Conservation (phyloP, 2,329 filamentous ascomycete genomes). For the Sclerotinia minor region DNA sequence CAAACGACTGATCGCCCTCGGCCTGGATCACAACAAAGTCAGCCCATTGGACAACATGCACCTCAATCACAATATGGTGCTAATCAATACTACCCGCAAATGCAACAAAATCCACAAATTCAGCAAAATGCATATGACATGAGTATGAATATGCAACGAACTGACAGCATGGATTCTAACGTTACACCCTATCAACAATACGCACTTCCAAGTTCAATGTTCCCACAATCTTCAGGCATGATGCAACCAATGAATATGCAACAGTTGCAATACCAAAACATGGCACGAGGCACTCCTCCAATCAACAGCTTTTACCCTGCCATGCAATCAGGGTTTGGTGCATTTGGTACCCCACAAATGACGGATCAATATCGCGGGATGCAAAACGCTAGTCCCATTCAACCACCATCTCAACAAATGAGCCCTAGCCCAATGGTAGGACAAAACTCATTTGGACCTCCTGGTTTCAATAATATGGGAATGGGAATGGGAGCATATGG, state of each 20-base stretch:
- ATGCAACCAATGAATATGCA: slow-evolving; percentile 53
- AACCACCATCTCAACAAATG: slow-evolving; percentile 44
- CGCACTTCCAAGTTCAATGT: slow-evolving; percentile 54
- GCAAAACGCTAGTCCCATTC: slow-evolving; percentile 54
- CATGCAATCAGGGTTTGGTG: slow-evolving; percentile 57
- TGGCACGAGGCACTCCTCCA: slow-evolving; percentile 53
- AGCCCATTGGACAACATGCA: slow-evolving; percentile 48
- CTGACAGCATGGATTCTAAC: slow-evolving; percentile 53
- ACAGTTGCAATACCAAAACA: slow-evolving; percentile 56
- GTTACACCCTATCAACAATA: slow-evolving; percentile 54
- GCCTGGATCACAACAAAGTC: slow-evolving; percentile 54
- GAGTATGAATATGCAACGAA: slow-evolving; percentile 53
- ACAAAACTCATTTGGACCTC: slow-evolving; percentile 50
- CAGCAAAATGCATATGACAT: slow-evolving; percentile 51
- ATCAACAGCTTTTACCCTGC: slow-evolving; percentile 58
- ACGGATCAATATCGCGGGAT: slow-evolving; percentile 58
- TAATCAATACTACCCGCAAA: slow-evolving; percentile 57
- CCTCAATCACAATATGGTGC: slow-evolving; percentile 45
- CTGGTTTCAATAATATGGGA: slow-evolving; percentile 50
- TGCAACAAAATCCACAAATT: slow-evolving; percentile 48
- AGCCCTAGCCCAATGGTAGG: slow-evolving; percentile 44
- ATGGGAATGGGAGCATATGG: slow-evolving; percentile 50
- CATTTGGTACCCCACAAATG: slow-evolving; percentile 50
- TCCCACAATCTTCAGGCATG: slow-evolving; percentile 46
- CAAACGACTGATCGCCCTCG: slow-evolving; percentile 53